These are phyloP conservation scores for Diplotaxis tenuifolia DNA, from an alignment of 345 rosid species.

Conservation along the genomic window DNA sequence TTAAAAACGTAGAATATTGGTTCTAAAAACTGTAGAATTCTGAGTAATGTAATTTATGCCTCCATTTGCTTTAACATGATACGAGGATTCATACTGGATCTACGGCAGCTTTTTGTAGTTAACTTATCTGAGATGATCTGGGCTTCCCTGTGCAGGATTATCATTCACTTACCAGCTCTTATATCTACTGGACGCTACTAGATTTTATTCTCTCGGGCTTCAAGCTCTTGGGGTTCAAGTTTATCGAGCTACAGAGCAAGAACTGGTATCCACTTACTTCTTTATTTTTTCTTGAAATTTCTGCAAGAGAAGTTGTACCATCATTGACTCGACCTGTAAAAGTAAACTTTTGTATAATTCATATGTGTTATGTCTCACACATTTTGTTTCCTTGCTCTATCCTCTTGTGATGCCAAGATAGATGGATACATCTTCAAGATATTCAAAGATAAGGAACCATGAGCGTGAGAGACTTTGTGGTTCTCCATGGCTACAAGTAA, in stretches of 20 bases:
- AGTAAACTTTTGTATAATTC: background rate
- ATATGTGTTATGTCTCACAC: slow-evolving; percentile 6
- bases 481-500: slow-evolving; percentile 95
- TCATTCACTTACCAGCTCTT: slow-evolving; percentile 86
- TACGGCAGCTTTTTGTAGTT: slow-evolving; percentile 5
- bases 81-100: background rate
- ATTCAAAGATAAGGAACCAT: slow-evolving; percentile 80
- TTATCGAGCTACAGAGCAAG: slow-evolving; percentile 99
- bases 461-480: slow-evolving; percentile 95
- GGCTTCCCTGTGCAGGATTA: slow-evolving; percentile 59
- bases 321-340: slow-evolving; percentile 8
- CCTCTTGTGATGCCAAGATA: too few species aligned
- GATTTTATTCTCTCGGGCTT: slow-evolving; percentile 85
- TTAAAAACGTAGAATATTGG: too few species aligned
- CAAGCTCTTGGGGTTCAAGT: slow-evolving; percentile 93
- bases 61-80: slow-evolving; percentile 11
- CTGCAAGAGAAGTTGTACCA: background rate
- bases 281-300: background rate
- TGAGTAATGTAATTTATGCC: background rate
- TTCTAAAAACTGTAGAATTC: too few species aligned
- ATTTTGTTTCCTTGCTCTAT: background rate
- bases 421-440: slow-evolving; percentile 96
- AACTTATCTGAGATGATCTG: background rate
- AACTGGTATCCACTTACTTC: slow-evolving; percentile 56
- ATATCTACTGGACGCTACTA: slow-evolving; percentile 92